These are phyloP conservation scores for Asparagopsis taxiformis DNA, from an alignment of 31 red algal genomes.

Conservation along the genomic window DNA sequence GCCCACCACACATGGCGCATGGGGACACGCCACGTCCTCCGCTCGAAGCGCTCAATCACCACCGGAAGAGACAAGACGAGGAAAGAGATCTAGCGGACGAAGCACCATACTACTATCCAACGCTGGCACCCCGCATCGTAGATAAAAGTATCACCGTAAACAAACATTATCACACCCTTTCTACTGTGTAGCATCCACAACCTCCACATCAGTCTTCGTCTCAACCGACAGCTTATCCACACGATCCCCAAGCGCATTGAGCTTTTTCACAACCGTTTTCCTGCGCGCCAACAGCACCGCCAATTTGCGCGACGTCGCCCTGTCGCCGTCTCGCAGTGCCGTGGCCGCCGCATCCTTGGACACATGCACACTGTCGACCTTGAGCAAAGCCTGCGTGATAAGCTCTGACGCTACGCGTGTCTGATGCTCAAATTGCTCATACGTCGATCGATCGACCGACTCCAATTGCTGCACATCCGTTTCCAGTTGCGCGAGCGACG, in stretches of 20 bases:
- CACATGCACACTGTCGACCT: conserved; percentile 58
- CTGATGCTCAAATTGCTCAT: neutral
- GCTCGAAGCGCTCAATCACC: neutral
- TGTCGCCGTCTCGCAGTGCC: conserved; percentile 47
- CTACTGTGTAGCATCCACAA: neutral
- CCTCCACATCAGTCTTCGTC: neutral
- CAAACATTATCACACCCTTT: neutral
- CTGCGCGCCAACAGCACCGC: conserved; percentile 48
- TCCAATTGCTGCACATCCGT: conserved; percentile 1
- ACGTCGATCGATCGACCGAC: neutral
- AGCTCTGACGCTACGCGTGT: conserved; percentile 17
- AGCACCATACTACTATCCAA: conserved; percentile 26
- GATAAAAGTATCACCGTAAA: neutral
- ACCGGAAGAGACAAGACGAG: conserved; percentile 3
- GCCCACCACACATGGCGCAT: neutral
- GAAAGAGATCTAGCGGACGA: neutral
- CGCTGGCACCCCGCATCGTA: conserved; percentile 30
- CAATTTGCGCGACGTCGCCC: conserved; percentile 18
- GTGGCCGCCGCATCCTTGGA: conserved; percentile 44
- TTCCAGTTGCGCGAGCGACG: conserved; percentile 10
- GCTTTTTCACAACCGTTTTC: conserved; percentile 34
- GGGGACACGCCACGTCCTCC: neutral
- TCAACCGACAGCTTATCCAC: conserved; percentile 16
- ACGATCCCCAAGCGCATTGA: conserved; percentile 33
- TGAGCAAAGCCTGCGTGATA: conserved; percentile 63